Evolutionary conservation across 306 rosid genomes (phyloP).

Genomic region (Trifolium pratense): DNA sequence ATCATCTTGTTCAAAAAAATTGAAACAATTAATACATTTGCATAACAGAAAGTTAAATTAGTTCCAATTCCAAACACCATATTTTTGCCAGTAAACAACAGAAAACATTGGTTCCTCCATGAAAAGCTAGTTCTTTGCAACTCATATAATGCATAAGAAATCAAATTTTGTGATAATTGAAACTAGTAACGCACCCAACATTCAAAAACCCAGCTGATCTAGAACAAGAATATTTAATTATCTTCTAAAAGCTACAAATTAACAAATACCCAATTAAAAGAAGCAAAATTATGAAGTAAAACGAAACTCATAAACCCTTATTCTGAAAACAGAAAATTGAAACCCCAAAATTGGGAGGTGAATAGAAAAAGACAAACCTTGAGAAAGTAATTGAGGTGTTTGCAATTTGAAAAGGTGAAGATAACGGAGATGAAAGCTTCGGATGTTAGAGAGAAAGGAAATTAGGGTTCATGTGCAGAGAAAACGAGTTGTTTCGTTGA

Average conservation of each 20-base stretch:
- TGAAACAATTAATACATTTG: no score
- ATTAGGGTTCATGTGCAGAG: conserved; percentile 35
- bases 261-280: neutral
- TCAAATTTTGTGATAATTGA: neutral
- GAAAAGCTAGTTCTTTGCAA: neutral
- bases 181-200: neutral
- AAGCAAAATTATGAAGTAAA: neutral
- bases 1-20: no score
- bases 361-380: conserved; percentile 37
- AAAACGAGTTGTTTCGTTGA: neutral
- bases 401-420: neutral
- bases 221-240: neutral
- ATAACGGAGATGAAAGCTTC: neutral
- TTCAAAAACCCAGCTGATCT: neutral
- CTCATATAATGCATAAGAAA: neutral
- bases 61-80: neutral
- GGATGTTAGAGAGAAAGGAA: neutral
- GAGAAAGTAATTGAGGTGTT: conserved; percentile 8
- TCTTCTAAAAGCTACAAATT: neutral
- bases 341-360: neutral
- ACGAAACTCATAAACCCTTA: neutral
- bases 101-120: neutral
- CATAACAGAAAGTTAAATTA: neutral
- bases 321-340: neutral
- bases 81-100: neutral